Evolutionary conservation across 768 basidiomycete species (phyloP).

Genomic region (Suillus ampliporus): DNA sequence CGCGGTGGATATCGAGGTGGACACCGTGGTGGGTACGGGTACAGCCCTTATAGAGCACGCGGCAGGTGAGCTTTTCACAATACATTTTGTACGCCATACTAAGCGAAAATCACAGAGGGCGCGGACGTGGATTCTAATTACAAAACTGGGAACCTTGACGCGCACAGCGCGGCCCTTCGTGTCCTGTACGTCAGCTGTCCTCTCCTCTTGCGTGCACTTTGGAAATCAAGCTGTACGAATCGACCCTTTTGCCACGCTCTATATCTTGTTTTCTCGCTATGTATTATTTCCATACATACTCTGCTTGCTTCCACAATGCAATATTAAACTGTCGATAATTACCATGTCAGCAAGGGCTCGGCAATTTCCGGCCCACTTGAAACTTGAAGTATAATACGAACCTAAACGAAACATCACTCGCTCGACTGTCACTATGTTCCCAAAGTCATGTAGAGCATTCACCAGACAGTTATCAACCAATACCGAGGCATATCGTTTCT

Average conservation of each 20-base stretch:
- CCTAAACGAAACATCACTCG: background rate
- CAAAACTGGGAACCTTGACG: conserved; percentile 22
- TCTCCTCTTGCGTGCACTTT: conserved; percentile 13
- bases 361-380: conserved; percentile 12
- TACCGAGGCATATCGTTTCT: conserved; percentile 65
- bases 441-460: conserved; percentile 17
- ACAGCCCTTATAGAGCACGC: conserved; percentile 63
- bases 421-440: conserved; percentile 15
- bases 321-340: conserved; percentile 37
- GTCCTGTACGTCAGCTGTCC: conserved; percentile 16
- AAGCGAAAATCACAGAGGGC: conserved; percentile 50
- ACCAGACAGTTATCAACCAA: conserved; percentile 32
- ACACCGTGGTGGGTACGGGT: conserved; percentile 56
- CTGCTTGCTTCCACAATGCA: conserved; percentile 28
- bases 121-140: conserved; percentile 70
- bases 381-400: background rate
- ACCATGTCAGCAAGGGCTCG: conserved; percentile 12
- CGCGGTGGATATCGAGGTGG: conserved; percentile 68
- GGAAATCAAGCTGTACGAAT: conserved; percentile 11
- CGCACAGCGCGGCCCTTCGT: conserved; percentile 24
- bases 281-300: conserved; percentile 17
- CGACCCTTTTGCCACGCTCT: conserved; percentile 8
- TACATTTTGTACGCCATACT: conserved; percentile 20
- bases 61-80: conserved; percentile 63
- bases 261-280: conserved; percentile 18